Percentiles rank a stretch among this genome's conserved stretches.
phyloP scores from a whole-genome alignment of 2,329 filamentous ascomycete species.

The Ilyonectria sp. region DNA sequence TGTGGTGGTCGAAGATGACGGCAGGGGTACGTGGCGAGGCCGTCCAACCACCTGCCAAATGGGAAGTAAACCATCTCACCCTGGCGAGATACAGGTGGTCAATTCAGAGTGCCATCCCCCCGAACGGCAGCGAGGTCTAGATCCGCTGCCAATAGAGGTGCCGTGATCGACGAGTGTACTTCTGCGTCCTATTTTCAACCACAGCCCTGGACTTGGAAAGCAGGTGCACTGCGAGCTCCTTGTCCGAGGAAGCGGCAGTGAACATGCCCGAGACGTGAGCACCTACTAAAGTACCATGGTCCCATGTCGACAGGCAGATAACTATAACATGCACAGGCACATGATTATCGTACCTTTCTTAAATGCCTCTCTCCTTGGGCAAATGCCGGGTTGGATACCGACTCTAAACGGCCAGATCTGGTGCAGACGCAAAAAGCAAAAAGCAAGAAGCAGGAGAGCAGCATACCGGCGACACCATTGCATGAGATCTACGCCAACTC shows the following conservation, averaged over 20 bases:
- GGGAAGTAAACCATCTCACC: constrained; percentile 28
- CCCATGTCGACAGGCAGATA: constrained; percentile 2
- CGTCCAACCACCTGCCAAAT: constrained; percentile 34
- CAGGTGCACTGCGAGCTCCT: constrained; percentile 32
- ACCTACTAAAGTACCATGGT: constrained; percentile 14
- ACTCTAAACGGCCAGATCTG: constrained; percentile 22
- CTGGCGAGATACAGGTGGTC: constrained; percentile 27
- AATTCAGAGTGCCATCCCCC: constrained; percentile 21
- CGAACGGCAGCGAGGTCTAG: constrained; percentile 16
- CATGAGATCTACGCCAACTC: constrained; percentile 29
- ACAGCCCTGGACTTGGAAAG: constrained; percentile 24
- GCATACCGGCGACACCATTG: constrained; percentile 13
- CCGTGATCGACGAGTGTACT: constrained; percentile 40
- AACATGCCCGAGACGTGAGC: constrained; percentile 8
- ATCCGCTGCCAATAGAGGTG: constrained; percentile 21
- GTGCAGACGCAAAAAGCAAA: constrained; percentile 10
- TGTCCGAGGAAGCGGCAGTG: constrained; percentile 18
- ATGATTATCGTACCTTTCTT: constrained; percentile 12
- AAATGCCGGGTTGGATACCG: constrained; percentile 14
- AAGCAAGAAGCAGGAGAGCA: constrained; percentile 5
- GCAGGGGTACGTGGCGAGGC: constrained; percentile 33
- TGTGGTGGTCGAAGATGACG: constrained; percentile 23
- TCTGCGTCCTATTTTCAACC: constrained; percentile 31
- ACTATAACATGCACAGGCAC: constrained; percentile 1
- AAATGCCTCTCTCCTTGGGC: constrained; percentile 12